Base-by-base conservation (phyloP, 179 eudicot species). In the Carnegiea gigantea region DNA sequence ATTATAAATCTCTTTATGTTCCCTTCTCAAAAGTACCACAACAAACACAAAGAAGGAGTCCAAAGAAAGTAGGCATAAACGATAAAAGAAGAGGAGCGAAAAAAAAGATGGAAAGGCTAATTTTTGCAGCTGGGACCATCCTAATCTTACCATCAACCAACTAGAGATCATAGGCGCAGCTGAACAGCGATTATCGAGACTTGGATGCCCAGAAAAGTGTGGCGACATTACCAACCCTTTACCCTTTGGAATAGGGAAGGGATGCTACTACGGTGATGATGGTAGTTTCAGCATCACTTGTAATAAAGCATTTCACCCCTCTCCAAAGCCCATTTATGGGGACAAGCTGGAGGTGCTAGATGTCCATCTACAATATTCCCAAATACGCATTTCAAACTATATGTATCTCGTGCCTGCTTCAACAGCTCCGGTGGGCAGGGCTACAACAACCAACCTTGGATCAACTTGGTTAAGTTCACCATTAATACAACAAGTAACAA, bases 201-300 rank as follows among this genome's bases (percentile, higher is more conserved):
- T 0, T 1, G 70, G 70, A 64, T 79, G 77, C 77, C 77, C 70
- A 2, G 53, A 65, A 1, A 46, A 18, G 12, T 84, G 84, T 40
- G 86, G 86, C 71, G 43, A 65, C 30, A 54, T 80, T 36, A 73
- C 38, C 20, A 65, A 81, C 36, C 79, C 84, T 17, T 84, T 48
- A 62, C 86, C 86, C 73, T 84, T 84, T 17, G 86, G 84, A 51
- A 30, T 78, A 72, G 81, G 81, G 23, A 44, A 57, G 17, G 24
- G 9, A 4, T 77, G 84, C 38, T 70, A 14, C 28, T 46, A 76
- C 9, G 11, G 15, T 21, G 51, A 48, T 48, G 51, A 48, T 48
- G 51, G 7, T 48, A 11, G 1, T 48, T 78, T 17, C 65, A 68
- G 18, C 13, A 17, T 78, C 81, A 78, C 49, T 46, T 80, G 82